A percentile compares a stretch with the other conserved stretches of the same genome.
Evolutionary conservation across 495 filamentous ascomycete species (phyloP).

Genomic region (Copromyces sp.): DNA sequence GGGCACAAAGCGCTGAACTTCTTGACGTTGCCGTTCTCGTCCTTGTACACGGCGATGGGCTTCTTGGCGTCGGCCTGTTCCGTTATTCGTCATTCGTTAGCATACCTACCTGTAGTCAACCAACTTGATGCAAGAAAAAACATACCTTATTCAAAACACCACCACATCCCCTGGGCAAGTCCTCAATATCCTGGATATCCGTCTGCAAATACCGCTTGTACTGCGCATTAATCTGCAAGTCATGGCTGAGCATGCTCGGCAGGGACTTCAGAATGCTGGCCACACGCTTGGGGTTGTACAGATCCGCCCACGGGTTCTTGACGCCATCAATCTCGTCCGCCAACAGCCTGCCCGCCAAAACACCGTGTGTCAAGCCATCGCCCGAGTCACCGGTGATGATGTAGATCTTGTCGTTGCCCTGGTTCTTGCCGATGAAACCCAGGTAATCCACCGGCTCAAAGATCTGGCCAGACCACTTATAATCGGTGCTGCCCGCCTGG

Average conservation of each 20-base stretch:
- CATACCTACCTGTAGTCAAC: neutral
- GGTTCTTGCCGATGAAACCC: slow-evolving; percentile 47
- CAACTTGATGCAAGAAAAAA: too few relatives aligned
- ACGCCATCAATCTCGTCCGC: slow-evolving; percentile 43
- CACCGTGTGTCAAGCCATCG: slow-evolving; percentile 49
- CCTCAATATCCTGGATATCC: slow-evolving; percentile 49
- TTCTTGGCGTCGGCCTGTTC: slow-evolving; percentile 12
- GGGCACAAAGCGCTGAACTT: slow-evolving; percentile 46
- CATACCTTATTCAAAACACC: slow-evolving; percentile 40
- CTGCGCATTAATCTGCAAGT: slow-evolving; percentile 44
- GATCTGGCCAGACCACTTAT: slow-evolving; percentile 49
- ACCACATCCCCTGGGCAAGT: slow-evolving; percentile 35
- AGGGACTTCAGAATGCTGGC: slow-evolving; percentile 24
- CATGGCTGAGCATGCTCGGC: slow-evolving; percentile 30
- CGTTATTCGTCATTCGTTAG: neutral
- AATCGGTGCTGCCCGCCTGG: slow-evolving; percentile 37
- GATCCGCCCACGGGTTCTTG: slow-evolving; percentile 35
- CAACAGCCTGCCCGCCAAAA: slow-evolving; percentile 42
- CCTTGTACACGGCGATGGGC: slow-evolving; percentile 47
- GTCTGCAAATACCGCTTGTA: slow-evolving; percentile 46
- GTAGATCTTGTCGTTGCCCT: slow-evolving; percentile 39
- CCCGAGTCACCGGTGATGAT: slow-evolving; percentile 49
- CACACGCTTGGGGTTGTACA: slow-evolving; percentile 41
- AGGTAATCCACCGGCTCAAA: slow-evolving; percentile 46
- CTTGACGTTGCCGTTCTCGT: slow-evolving; percentile 39